Percentiles rank a stretch among this genome's conserved stretches.
Evolutionary conservation across 164 flowering plant genomes (phyloP).

Genomic region (Saururus chinensis): DNA sequence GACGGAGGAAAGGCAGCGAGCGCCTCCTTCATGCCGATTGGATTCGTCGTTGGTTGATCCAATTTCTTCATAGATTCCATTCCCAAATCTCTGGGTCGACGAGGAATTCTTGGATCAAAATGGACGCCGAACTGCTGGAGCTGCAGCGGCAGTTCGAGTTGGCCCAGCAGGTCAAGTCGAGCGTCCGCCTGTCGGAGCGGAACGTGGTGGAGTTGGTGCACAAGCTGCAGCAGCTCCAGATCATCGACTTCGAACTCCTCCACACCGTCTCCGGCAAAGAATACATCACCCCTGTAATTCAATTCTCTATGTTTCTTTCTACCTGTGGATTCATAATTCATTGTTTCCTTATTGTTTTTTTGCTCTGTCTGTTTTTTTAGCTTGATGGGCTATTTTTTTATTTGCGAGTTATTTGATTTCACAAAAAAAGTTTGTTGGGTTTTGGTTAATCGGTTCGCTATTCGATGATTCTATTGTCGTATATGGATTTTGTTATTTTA

Average conservation of each 20-base stretch:
- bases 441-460: no score
- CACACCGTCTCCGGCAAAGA: slow-evolving; percentile 92
- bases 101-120: slow-evolving; percentile 7
- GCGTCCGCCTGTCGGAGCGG: slow-evolving; percentile 74
- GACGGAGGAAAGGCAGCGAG: no score
- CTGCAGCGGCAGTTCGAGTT: slow-evolving; percentile 86
- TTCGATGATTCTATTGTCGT: no score
- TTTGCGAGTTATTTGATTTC: no score
- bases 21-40: neutral
- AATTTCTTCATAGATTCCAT: no score
- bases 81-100: no score
- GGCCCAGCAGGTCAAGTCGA: slow-evolving; percentile 87
- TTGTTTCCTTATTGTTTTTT: no score
- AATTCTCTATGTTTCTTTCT: slow-evolving; percentile 1
- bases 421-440: no score
- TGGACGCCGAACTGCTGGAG: slow-evolving; percentile 88
- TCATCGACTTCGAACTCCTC: slow-evolving; percentile 90
- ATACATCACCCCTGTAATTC: slow-evolving; percentile 85
- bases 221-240: slow-evolving; percentile 77
- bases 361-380: neutral
- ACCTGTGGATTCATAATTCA: no score
- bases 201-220: slow-evolving; percentile 93
- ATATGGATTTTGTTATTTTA: no score
- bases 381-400: neutral
- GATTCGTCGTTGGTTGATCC: no score